These are phyloP conservation scores for Chaetomium strumarium DNA, from an alignment of 2,329 filamentous ascomycete species.

Conservation along the genomic window DNA sequence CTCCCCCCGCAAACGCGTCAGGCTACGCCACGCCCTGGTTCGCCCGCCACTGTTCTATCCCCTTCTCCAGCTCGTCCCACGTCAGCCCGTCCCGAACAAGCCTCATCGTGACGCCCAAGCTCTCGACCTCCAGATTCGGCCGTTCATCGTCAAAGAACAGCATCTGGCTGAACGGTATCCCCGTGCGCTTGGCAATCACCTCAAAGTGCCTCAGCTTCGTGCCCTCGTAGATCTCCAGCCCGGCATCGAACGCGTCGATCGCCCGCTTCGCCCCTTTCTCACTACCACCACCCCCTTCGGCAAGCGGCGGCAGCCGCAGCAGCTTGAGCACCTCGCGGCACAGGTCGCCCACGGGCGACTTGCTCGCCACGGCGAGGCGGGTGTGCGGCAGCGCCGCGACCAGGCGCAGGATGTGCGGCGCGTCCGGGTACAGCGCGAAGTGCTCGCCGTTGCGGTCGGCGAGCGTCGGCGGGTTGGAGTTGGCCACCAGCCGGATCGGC, in stretches of 20 bases:
- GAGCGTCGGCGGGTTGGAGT: constrained; percentile 33
- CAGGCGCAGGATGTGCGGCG: constrained; percentile 57
- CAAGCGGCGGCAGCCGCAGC: constrained; percentile 48
- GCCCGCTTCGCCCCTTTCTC: constrained; percentile 35
- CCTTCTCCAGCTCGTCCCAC: constrained; percentile 69
- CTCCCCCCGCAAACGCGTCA: constrained; percentile 4
- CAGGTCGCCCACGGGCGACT: constrained; percentile 73
- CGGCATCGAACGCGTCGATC: constrained; percentile 55
- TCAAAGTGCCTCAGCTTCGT: constrained; percentile 84
- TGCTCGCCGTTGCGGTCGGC: constrained; percentile 57
- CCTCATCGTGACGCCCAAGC: constrained; percentile 75
- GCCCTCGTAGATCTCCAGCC: constrained; percentile 64
- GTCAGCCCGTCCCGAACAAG: constrained; percentile 75
- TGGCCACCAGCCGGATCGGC: constrained; percentile 53
- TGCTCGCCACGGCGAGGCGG: constrained; percentile 67
- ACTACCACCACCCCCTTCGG: constrained; percentile 10
- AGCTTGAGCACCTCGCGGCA: constrained; percentile 75
- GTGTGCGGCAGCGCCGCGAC: constrained; percentile 42
- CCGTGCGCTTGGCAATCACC: constrained; percentile 63
- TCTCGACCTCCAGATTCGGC: constrained; percentile 75
- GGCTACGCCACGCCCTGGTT: constrained; percentile 44
- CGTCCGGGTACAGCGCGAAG: constrained; percentile 65
- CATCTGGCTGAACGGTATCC: constrained; percentile 74
- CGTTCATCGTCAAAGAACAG: constrained; percentile 93
- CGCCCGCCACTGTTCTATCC: constrained; percentile 75